phyloP scores from a whole-genome alignment of 768 basidiomycete species.

The Hortiboletus campestris region DNA sequence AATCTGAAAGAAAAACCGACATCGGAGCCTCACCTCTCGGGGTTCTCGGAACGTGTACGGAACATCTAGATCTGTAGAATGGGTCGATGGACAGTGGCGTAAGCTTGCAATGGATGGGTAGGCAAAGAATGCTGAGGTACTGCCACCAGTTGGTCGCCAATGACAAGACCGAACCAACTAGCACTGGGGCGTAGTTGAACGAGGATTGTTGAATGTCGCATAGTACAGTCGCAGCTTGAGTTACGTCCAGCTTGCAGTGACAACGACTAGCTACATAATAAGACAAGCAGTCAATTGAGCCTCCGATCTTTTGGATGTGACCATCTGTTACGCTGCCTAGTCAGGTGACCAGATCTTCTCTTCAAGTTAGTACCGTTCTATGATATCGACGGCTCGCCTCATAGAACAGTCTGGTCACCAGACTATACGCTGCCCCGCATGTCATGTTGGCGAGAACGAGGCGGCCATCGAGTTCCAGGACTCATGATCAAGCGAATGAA shows the following conservation, averaged over 20 bases:
- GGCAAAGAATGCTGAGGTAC: background rate
- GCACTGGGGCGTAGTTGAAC: background rate
- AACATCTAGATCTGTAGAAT: constrained; percentile 5
- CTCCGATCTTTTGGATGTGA: background rate
- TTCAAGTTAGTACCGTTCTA: too few relatives aligned
- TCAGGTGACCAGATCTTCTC: too few relatives aligned
- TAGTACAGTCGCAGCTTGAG: background rate
- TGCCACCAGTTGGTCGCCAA: background rate
- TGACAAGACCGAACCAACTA: background rate
- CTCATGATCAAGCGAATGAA: background rate
- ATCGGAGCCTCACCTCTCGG: constrained; percentile 5
- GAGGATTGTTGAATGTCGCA: background rate
- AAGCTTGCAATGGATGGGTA: background rate
- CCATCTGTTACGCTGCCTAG: too few relatives aligned
- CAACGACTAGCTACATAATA: constrained; percentile 12
- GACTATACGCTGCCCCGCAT: too few relatives aligned
- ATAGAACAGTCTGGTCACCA: too few relatives aligned
- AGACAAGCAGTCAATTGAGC: background rate
- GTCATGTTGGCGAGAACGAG: background rate
- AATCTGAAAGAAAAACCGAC: background rate
- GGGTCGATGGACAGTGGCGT: background rate
- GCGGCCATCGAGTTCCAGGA: background rate
- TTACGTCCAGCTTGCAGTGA: constrained; percentile 14
- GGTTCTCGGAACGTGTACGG: background rate
- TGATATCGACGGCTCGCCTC: too few relatives aligned